A percentile compares a stretch with the other conserved stretches of the same genome.
phyloP scores from a whole-genome alignment of 768 basidiomycete species.

The Asterophora lycoperdoides region DNA sequence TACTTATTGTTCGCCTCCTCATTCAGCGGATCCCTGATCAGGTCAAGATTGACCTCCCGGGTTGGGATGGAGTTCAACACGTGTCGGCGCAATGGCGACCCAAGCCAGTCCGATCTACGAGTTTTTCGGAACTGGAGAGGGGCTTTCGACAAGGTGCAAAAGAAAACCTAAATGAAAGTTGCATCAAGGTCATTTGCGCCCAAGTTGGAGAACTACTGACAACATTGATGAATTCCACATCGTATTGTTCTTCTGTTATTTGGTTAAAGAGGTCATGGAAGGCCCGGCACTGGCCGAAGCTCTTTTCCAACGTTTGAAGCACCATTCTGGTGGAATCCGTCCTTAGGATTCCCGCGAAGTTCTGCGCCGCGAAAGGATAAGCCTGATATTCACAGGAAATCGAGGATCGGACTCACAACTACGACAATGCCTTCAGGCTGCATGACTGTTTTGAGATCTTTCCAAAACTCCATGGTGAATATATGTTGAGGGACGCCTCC shows the following conservation, averaged over 20 bases:
- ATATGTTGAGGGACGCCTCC: constrained; percentile 86
- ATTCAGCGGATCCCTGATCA: constrained; percentile 30
- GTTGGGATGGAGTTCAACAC: constrained; percentile 47
- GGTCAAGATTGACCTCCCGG: constrained; percentile 50
- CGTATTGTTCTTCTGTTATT: constrained; percentile 42
- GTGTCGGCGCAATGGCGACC: constrained; percentile 61
- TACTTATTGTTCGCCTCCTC: constrained; percentile 40
- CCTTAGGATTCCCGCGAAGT: constrained; percentile 71
- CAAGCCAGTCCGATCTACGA: constrained; percentile 55
- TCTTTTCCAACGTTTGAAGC: constrained; percentile 60
- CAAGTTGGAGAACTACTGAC: constrained; percentile 36
- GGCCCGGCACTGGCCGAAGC: constrained; percentile 76
- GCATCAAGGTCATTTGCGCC: background rate
- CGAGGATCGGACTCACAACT: constrained; percentile 51
- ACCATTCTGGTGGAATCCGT: constrained; percentile 65
- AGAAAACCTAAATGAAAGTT: constrained; percentile 56
- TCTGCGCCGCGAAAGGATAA: constrained; percentile 40
- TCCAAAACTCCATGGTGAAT: constrained; percentile 84
- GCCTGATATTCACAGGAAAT: background rate
- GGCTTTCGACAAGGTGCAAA: constrained; percentile 61
- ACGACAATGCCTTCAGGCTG: constrained; percentile 71
- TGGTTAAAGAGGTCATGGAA: constrained; percentile 67
- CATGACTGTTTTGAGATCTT: constrained; percentile 59
- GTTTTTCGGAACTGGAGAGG: constrained; percentile 59
- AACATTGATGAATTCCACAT: constrained; percentile 65